Evolutionary conservation across 169 alveolate genomes (phyloP).

Genomic region (Perkinsus olseni): DNA sequence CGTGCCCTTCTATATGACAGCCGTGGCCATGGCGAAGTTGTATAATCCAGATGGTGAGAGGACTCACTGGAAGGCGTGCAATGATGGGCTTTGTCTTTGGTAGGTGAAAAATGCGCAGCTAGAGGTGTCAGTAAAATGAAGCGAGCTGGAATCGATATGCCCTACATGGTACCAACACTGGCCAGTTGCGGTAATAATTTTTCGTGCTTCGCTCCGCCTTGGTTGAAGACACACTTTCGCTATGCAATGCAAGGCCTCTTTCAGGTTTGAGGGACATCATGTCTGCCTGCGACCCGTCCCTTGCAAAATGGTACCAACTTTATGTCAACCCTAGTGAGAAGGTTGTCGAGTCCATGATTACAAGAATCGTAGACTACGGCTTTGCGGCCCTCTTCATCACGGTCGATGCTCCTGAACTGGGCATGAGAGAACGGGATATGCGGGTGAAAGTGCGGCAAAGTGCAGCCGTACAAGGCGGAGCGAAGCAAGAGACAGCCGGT

Average conservation of each 20-base stretch:
- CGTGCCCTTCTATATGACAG: constrained; percentile 33
- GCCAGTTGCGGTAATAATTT: not conserved
- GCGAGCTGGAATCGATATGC: not conserved
- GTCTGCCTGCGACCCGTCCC: not conserved
- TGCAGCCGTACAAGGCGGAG: not conserved
- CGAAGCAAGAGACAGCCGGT: not conserved
- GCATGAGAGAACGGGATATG: constrained; percentile 26
- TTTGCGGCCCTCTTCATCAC: constrained; percentile 35
- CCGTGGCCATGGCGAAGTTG: constrained; percentile 37
- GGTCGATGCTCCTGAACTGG: constrained; percentile 43
- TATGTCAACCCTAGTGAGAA: constrained; percentile 18
- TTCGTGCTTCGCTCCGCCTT: not conserved
- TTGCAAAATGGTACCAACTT: constrained; percentile 12
- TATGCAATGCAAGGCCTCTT: no score
- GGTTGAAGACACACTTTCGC: no score
- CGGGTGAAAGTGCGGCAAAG: not conserved
- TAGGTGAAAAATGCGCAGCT: not conserved
- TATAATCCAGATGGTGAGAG: constrained; percentile 32
- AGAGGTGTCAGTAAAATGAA: not conserved
- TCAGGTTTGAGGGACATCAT: not conserved
- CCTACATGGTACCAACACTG: not conserved
- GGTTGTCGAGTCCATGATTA: constrained; percentile 16
- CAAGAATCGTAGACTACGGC: constrained; percentile 26
- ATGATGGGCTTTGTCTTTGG: not conserved
- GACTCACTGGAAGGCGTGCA: not conserved